phyloP scores from a whole-genome alignment of 345 rosid genomes.

The Lumnitzera littorea region DNA sequence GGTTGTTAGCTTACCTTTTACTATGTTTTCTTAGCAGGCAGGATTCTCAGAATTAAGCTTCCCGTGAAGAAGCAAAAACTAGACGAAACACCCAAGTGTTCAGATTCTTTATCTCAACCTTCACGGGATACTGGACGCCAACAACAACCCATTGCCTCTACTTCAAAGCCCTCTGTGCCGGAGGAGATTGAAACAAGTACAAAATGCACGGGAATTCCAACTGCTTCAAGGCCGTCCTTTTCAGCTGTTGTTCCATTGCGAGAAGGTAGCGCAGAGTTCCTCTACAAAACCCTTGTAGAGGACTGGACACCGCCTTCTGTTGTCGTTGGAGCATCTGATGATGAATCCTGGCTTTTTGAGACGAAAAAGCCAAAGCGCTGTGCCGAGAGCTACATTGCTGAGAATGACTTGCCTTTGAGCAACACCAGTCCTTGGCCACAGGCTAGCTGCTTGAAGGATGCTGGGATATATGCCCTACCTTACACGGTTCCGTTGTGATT shows the following conservation, averaged over 20 bases:
- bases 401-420: conserved; percentile 3
- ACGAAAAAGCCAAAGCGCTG: conserved; percentile 2
- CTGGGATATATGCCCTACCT: conserved; percentile 51
- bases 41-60: conserved; percentile 38
- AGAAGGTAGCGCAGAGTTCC: conserved; percentile 8
- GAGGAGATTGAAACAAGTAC: no score
- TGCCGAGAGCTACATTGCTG: conserved; percentile 2
- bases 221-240: neutral
- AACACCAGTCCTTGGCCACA: conserved; percentile 19
- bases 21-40: conserved; percentile 24
- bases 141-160: no score
- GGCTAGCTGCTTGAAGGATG: conserved; percentile 33
- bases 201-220: no score
- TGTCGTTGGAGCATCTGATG: conserved; percentile 10
- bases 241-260: neutral
- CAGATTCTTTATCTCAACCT: neutral
- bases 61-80: conserved; percentile 13
- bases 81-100: conserved; percentile 12
- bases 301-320: conserved; percentile 35
- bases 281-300: conserved; percentile 26
- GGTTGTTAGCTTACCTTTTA: conserved; percentile 1
- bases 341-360: conserved; percentile 51
- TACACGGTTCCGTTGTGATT: conserved; percentile 49
- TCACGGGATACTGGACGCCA: no score
- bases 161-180: no score